phyloP scores from a whole-genome alignment of 352 stramenopile genomes.

The Globisporangium ultimum region DNA sequence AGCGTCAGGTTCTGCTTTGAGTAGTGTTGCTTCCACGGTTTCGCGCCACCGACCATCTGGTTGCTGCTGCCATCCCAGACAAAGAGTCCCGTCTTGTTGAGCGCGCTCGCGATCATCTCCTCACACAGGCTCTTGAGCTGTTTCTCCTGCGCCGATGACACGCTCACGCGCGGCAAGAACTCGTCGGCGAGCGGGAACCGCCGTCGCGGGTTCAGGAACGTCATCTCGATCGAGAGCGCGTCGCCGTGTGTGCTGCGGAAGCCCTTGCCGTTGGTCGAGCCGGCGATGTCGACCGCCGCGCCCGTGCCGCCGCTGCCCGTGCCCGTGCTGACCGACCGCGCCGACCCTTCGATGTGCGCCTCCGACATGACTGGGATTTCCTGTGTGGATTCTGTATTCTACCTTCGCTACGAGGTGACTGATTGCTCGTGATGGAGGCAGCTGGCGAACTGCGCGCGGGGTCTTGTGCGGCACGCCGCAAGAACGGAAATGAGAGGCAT shows the following conservation, averaged over 20 bases:
- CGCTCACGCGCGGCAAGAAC: slow-evolving; percentile 38
- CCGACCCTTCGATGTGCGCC: slow-evolving; percentile 6
- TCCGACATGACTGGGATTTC: slow-evolving; percentile 6
- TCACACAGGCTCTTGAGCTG: slow-evolving; percentile 46
- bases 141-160: slow-evolving; percentile 33
- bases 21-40: slow-evolving; percentile 56
- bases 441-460: too few relatives aligned
- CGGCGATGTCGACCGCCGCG: slow-evolving; percentile 26
- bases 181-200: slow-evolving; percentile 58
- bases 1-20: slow-evolving; percentile 44
- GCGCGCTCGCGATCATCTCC: slow-evolving; percentile 38
- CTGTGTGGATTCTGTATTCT: too few relatives aligned
- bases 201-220: slow-evolving; percentile 48
- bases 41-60: slow-evolving; percentile 28
- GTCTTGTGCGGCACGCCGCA: too few relatives aligned
- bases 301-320: slow-evolving; percentile 17
- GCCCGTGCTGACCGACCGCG: slow-evolving; percentile 18
- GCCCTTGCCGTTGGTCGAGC: slow-evolving; percentile 40
- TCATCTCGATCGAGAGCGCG: slow-evolving; percentile 59
- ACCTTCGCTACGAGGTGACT: too few relatives aligned
- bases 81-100: slow-evolving; percentile 55
- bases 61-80: slow-evolving; percentile 48
- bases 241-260: slow-evolving; percentile 50
- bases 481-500: too few relatives aligned
- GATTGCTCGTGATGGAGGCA: not conserved